Percentiles rank a stretch among this genome's conserved stretches.
Conservation (phyloP, 202 grass and related monocot species). For the Zoysia matrella region DNA sequence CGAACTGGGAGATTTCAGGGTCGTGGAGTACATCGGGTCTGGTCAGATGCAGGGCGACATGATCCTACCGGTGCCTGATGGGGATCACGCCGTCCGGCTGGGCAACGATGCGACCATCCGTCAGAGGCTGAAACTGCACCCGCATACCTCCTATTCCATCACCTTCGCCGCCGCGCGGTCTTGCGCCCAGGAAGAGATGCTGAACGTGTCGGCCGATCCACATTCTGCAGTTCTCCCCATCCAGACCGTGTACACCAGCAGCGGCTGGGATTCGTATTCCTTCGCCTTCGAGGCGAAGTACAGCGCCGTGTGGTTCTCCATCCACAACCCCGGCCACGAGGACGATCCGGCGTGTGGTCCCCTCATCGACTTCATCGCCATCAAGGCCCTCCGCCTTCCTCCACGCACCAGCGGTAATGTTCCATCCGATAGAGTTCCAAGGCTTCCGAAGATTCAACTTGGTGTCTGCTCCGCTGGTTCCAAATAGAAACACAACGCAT, state of each 20-base stretch:
- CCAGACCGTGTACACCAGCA: too few relatives aligned
- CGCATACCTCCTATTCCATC: slow-evolving; percentile 59
- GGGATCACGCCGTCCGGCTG: slow-evolving; percentile 59
- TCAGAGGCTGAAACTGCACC: slow-evolving; percentile 48
- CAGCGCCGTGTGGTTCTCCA: too few relatives aligned
- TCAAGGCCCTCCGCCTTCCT: too few relatives aligned
- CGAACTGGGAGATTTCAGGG: slow-evolving; percentile 66
- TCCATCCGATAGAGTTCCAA: slow-evolving; percentile 72
- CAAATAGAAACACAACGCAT: too few relatives aligned
- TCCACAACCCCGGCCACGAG: too few relatives aligned
- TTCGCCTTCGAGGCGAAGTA: too few relatives aligned
- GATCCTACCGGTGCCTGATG: slow-evolving; percentile 63
- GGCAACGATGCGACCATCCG: slow-evolving; percentile 75
- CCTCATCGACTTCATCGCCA: slow-evolving; percentile 42
- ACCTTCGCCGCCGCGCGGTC: slow-evolving; percentile 68
- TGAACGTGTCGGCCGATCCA: slow-evolving; percentile 56
- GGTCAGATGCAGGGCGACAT: slow-evolving; percentile 73
- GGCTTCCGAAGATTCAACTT: slow-evolving; percentile 8
- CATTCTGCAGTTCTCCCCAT: slow-evolving; percentile 55
- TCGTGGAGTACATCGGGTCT: slow-evolving; percentile 80
- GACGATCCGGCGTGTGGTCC: too few relatives aligned
- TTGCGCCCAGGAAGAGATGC: slow-evolving; percentile 68
- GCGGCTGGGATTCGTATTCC: too few relatives aligned
- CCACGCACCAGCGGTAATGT: slow-evolving; percentile 64
- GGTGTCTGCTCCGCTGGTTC: not conserved